These are phyloP conservation scores for Geotrichum europaeum DNA, from an alignment of 1,139 yeast species.

Conservation along the genomic window DNA sequence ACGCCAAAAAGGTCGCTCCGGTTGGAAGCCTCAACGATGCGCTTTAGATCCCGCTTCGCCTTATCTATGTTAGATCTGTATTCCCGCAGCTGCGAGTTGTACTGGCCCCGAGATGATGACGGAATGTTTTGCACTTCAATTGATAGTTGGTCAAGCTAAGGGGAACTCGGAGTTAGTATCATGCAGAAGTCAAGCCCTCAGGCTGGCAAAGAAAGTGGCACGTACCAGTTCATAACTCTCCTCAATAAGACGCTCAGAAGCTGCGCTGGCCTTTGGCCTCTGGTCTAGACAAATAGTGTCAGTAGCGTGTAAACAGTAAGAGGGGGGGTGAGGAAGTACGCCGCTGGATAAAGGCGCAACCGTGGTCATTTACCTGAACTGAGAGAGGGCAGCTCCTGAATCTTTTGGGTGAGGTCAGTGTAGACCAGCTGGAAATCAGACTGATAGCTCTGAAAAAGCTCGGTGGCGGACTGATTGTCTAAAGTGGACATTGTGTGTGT, in stretches of 20 bases:
- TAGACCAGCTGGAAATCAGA: constrained; percentile 67
- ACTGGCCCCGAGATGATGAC: constrained; percentile 58
- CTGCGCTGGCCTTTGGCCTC: constrained; percentile 33
- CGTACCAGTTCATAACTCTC: constrained; percentile 65
- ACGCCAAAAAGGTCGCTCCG: constrained; percentile 64
- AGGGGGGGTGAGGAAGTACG: constrained; percentile 25
- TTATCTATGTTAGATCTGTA: constrained; percentile 58
- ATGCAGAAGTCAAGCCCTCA: background rate
- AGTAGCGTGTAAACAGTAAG: background rate
- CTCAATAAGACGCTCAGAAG: constrained; percentile 63
- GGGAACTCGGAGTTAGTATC: background rate
- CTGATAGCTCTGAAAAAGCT: constrained; percentile 62
- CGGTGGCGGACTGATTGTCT: constrained; percentile 30
- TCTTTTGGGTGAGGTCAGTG: constrained; percentile 62
- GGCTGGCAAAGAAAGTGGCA: background rate
- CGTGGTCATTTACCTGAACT: constrained; percentile 39
- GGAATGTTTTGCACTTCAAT: constrained; percentile 79
- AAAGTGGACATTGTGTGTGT: constrained; percentile 4
- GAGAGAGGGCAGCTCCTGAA: constrained; percentile 50
- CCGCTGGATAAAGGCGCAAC: constrained; percentile 16
- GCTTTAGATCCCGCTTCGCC: constrained; percentile 45
- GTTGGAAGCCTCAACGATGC: constrained; percentile 48
- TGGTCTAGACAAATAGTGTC: constrained; percentile 20
- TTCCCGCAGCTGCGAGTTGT: constrained; percentile 65
- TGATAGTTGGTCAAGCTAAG: constrained; percentile 62